Conservation (phyloP, 495 filamentous ascomycete genomes). For the Daldinia decipiens region DNA sequence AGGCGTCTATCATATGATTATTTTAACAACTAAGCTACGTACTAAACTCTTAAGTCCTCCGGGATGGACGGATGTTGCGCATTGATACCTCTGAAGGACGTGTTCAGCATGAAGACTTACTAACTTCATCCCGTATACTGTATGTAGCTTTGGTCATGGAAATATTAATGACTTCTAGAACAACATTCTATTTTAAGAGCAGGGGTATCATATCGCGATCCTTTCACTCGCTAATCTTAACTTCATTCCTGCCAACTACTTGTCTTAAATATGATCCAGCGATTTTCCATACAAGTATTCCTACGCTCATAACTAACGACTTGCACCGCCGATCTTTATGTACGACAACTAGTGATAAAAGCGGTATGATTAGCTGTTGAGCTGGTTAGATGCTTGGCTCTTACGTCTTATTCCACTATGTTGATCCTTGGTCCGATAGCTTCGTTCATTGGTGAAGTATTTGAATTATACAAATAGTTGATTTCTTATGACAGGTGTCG, state of each 20-base stretch:
- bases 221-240: not conserved
- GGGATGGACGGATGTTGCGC: not conserved
- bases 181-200: slow-evolving; percentile 1
- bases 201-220: not conserved
- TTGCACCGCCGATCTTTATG: not conserved
- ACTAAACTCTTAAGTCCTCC: not conserved
- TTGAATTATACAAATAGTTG: no score
- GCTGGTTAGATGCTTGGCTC: not conserved
- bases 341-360: not conserved
- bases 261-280: no score
- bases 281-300: not conserved
- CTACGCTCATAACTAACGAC: not conserved
- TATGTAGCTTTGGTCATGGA: not conserved
- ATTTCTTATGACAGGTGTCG: not conserved
- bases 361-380: not conserved
- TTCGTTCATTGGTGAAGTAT: not conserved
- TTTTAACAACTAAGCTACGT: not conserved
- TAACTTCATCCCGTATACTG: not conserved
- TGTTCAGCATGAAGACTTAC: not conserved
- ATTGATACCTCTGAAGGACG: not conserved
- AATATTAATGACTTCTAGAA: not conserved
- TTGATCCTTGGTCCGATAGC: not conserved
- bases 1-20: not conserved
- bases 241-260: not conserved
- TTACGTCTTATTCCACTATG: not conserved